These are phyloP conservation scores for Carex kokanica DNA, from an alignment of 176 grass and related monocot species.

Conservation along the genomic window DNA sequence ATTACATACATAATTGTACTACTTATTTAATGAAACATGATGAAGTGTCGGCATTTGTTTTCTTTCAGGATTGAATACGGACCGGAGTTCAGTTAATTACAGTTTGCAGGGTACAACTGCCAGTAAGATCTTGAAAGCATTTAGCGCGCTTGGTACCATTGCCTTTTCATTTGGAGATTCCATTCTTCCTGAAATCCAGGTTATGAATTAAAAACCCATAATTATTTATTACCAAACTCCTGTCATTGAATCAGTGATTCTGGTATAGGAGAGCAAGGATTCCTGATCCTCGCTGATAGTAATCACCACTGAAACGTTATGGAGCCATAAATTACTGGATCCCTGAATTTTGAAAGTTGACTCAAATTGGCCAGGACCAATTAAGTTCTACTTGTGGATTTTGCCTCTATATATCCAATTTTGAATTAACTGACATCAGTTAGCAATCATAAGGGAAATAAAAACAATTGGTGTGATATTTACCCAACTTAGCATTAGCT, in stretches of 20 bases:
- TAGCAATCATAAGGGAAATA: background rate
- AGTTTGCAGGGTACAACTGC: constrained; percentile 44
- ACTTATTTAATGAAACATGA: background rate
- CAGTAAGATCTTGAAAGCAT: constrained; percentile 53
- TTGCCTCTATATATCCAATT: background rate
- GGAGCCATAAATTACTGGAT: background rate
- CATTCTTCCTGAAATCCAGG: constrained; percentile 88
- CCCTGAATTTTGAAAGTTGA: no score
- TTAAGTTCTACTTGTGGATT: background rate
- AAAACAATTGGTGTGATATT: background rate
- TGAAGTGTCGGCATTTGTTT: background rate
- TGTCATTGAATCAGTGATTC: background rate
- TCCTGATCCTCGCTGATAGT: background rate
- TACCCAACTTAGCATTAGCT: background rate
- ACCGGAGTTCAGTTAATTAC: constrained; percentile 42
- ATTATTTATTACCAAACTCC: background rate
- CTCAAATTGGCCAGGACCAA: background rate
- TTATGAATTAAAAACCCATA: constrained; percentile 1
- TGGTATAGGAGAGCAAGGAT: background rate
- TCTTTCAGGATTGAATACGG: constrained; percentile 40
- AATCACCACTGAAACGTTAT: background rate
- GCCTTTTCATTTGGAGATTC: constrained; percentile 89
- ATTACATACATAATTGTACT: background rate
- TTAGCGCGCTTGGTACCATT: constrained; percentile 65
- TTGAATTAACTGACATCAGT: background rate